These are phyloP conservation scores for Malus sieversii DNA, from an alignment of 306 rosid genomes.

Conservation along the genomic window DNA sequence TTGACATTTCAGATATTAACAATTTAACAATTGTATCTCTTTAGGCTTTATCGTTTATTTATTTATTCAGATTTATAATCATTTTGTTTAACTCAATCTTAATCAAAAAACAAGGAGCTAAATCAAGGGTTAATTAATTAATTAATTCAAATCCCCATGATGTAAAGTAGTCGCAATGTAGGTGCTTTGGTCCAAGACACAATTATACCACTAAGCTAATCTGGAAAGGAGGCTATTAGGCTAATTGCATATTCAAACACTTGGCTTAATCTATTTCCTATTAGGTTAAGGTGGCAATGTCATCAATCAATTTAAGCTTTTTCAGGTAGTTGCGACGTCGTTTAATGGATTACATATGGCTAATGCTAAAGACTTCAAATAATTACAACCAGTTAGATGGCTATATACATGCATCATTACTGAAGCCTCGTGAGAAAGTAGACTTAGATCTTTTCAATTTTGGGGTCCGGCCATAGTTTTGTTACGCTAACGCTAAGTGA, in stretches of 20 bases:
- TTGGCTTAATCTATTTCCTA: background rate
- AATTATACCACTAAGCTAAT: background rate
- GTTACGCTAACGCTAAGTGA: background rate
- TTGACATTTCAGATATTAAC: background rate
- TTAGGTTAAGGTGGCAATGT: background rate
- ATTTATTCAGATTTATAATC: background rate
- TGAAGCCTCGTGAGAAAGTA: background rate
- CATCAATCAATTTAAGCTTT: background rate
- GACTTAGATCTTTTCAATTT: background rate
- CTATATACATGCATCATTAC: background rate
- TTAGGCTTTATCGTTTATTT: background rate
- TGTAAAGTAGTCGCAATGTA: background rate
- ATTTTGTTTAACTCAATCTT: background rate
- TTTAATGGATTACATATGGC: background rate
- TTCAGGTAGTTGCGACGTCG: background rate
- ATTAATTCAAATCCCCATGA: background rate
- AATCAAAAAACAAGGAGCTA: background rate
- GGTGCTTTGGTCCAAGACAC: background rate
- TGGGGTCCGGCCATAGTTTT: background rate
- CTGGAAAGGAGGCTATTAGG: background rate
- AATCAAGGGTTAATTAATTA: background rate
- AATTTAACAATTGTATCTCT: background rate
- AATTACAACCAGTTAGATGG: background rate
- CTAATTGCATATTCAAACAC: background rate
- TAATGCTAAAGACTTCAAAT: background rate